phyloP scores from a whole-genome alignment of 169 alveolate species.

The Eimeria necatrix region DNA sequence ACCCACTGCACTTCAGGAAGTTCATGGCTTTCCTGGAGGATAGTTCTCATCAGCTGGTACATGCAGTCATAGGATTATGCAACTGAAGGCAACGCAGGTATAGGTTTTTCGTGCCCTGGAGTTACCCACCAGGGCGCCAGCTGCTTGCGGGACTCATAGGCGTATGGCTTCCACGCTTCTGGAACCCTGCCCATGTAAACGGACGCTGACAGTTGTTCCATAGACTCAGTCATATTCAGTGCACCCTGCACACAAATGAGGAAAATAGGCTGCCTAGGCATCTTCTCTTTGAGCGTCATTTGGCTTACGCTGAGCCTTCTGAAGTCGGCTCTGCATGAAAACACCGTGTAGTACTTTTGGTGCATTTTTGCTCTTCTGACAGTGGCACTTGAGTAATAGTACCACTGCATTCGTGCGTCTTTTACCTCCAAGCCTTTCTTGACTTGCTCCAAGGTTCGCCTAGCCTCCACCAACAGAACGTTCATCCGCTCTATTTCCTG shows the following conservation, averaged over 20 bases:
- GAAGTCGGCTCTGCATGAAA: too few species aligned
- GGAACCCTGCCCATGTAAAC: constrained; percentile 92
- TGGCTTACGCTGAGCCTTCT: too few species aligned
- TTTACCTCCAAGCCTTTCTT: constrained; percentile 92
- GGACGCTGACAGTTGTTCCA: constrained; percentile 93
- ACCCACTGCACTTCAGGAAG: background rate
- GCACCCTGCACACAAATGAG: constrained; percentile 82
- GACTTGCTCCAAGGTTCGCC: constrained; percentile 92
- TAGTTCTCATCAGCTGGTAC: background rate
- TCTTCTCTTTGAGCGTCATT: too few species aligned
- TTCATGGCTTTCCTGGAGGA: background rate
- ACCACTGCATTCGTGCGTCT: background rate
- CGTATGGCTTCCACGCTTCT: constrained; percentile 92
- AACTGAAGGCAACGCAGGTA: background rate
- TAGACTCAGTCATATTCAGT: constrained; percentile 95
- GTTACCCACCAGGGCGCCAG: constrained; percentile 91
- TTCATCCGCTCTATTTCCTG: constrained; percentile 97
- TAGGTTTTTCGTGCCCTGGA: background rate
- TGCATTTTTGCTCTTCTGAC: too few species aligned
- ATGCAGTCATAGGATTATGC: background rate
- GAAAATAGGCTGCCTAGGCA: background rate
- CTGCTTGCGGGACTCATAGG: constrained; percentile 94
- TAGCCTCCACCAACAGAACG: constrained; percentile 91
- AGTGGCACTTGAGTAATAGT: too few species aligned
- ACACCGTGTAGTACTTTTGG: too few species aligned